phyloP scores from a whole-genome alignment of 108 stramenopile species.

The Cyclotella kingstonii region DNA sequence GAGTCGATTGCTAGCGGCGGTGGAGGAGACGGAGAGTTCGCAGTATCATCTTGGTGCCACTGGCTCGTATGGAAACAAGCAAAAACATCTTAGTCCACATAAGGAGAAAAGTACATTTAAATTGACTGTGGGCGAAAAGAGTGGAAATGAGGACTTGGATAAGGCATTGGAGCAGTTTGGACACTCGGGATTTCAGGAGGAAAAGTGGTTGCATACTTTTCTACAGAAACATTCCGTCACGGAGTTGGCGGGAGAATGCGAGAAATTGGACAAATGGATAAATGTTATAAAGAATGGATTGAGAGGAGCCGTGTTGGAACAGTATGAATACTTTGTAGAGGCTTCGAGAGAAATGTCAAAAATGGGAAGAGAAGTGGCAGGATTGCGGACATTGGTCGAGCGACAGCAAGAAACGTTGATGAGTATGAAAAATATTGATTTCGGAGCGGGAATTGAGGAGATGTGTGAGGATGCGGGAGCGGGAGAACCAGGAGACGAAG shows the following conservation, averaged over 20 bases:
- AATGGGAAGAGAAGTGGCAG: constrained; percentile 80
- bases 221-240: constrained; percentile 62
- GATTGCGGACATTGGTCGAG: constrained; percentile 66
- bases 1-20: constrained; percentile 16
- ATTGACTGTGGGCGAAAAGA: constrained; percentile 22
- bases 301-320: constrained; percentile 79
- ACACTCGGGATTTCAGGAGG: constrained; percentile 53
- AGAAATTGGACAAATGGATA: constrained; percentile 71
- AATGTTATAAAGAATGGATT: constrained; percentile 71
- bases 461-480: too few species aligned
- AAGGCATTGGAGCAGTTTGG: constrained; percentile 61
- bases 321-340: constrained; percentile 89
- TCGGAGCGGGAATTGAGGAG: constrained; percentile 50
- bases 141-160: constrained; percentile 39
- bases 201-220: constrained; percentile 67
- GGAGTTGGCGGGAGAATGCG: constrained; percentile 52
- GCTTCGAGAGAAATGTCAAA: constrained; percentile 86
- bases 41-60: neutral
- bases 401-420: constrained; percentile 73
- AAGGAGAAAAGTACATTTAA: too few species aligned
- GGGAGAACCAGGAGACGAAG: constrained; percentile 22
- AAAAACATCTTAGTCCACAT: constrained; percentile 13
- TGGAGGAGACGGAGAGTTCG: too few species aligned
- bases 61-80: too few species aligned
- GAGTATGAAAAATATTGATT: constrained; percentile 86